Percentiles rank a stretch among this genome's conserved stretches.
These are phyloP conservation scores for Biscogniauxia mediterranea DNA, from an alignment of 2,329 filamentous ascomycete genomes.

Conservation along the genomic window DNA sequence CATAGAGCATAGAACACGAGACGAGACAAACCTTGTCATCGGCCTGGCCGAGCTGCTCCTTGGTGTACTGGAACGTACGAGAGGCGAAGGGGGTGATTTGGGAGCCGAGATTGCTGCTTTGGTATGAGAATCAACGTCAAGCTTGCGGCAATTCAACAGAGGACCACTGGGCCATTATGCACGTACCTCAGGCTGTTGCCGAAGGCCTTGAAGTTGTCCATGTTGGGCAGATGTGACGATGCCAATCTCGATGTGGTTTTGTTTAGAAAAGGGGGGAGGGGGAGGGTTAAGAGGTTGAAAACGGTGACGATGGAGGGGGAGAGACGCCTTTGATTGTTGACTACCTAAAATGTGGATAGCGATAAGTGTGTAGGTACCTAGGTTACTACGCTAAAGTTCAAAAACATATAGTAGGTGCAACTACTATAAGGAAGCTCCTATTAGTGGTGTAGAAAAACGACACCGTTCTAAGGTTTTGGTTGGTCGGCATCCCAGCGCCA, in stretches of 20 bases:
- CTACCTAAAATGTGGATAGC: too few species aligned
- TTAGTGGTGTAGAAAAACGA: too few species aligned
- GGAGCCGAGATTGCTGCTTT: conserved; percentile 60
- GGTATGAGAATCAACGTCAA: conserved; percentile 16
- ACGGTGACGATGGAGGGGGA: not conserved
- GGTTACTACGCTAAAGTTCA: too few species aligned
- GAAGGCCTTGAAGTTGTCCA: conserved; percentile 59
- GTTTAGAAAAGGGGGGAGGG: too few species aligned
- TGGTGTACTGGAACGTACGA: conserved; percentile 94
- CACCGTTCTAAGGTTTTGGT: too few species aligned
- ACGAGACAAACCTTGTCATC: conserved; percentile 83
- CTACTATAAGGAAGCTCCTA: too few species aligned
- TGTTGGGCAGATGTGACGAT: conserved; percentile 24
- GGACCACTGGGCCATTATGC: conserved; percentile 6
- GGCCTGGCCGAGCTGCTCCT: conserved; percentile 92
- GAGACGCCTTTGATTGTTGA: too few species aligned
- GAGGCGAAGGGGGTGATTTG: conserved; percentile 90
- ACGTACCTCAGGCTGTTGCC: conserved; percentile 56
- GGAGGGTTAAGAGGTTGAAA: not conserved
- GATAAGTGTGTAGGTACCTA: too few species aligned
- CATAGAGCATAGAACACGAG: too few species aligned
- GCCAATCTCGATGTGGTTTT: not conserved
- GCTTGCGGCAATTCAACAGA: conserved; percentile 13
- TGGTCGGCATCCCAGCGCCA: too few species aligned
- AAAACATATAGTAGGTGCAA: too few species aligned